Percentiles rank a stretch among this genome's conserved stretches.
Evolutionary conservation across 2,329 filamentous ascomycete genomes (phyloP).

Genomic region (Aspergillus melleus): DNA sequence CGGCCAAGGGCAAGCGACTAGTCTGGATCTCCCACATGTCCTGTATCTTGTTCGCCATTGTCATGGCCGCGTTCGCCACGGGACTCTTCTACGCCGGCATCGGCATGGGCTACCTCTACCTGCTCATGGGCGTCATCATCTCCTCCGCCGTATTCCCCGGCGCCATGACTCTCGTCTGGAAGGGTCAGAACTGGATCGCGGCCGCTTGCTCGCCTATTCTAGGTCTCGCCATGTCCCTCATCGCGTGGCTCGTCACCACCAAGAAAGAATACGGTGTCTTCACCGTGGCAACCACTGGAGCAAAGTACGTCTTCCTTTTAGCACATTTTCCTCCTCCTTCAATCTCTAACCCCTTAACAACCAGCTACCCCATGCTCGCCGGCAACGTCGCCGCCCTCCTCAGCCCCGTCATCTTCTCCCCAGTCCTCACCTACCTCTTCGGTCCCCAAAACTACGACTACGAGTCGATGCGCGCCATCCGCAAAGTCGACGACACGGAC

Average conservation of each 20-base stretch:
- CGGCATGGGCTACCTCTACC: conserved; percentile 83
- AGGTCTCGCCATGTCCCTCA: conserved; percentile 67
- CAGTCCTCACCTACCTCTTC: conserved; percentile 70
- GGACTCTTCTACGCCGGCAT: conserved; percentile 74
- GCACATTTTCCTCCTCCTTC: background rate
- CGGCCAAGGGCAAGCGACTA: conserved; percentile 70
- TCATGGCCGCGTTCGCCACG: conserved; percentile 77
- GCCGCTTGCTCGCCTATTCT: conserved; percentile 69
- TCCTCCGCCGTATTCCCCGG: conserved; percentile 81
- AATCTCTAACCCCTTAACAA: conserved; percentile 3
- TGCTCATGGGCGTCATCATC: conserved; percentile 91
- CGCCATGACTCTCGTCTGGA: conserved; percentile 77
- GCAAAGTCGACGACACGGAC: conserved; percentile 75
- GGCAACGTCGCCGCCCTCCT: conserved; percentile 83
- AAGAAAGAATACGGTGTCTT: conserved; percentile 68
- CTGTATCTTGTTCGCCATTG: conserved; percentile 71
- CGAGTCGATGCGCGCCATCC: conserved; percentile 77
- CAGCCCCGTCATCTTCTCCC: conserved; percentile 72
- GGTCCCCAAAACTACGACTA: conserved; percentile 81
- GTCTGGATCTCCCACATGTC: conserved; percentile 77
- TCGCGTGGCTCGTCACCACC: conserved; percentile 76
- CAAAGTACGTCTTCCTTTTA: conserved; percentile 53
- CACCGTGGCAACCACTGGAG: conserved; percentile 72
- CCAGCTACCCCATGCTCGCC: conserved; percentile 73
- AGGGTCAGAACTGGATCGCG: conserved; percentile 73